Evolutionary conservation across 1,284 basidiomycete species (phyloP), one percentile per base, ranked within the genome.

Genomic region (Microbotryum scabiosae): DNA sequence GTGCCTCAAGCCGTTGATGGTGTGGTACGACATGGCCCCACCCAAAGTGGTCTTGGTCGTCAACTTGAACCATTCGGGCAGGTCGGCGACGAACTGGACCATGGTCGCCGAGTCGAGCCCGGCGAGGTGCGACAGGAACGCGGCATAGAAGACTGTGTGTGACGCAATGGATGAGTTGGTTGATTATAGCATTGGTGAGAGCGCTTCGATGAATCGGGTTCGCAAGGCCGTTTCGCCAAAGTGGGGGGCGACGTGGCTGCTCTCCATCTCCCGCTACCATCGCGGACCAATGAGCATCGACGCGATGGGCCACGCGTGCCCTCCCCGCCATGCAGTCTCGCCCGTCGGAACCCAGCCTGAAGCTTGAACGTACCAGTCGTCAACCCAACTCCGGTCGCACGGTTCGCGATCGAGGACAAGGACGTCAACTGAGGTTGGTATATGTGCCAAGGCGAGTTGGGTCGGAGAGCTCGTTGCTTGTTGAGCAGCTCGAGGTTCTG

Each of bases 1-100:
- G 80, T 98, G 94, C 55, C 94, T 83, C 56, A 97, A 65, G 6
- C 94, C 94, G 76, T 97, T 97, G 75, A 84, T 82, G 8, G 83
- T 82, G 79, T 98, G 94, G 84, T 86, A 97, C 36, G 88, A 83
- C 75, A 93, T 91, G 2, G 92, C 88, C 6, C 82, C 80, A 23
- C 90, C 89, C 50, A 94, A 80, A 61, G 88, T 71, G 51, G 82
- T 76, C 77, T 96, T 96, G 64, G 81, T 84, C 10, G 82, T 76
- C 60, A 84, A 82, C 77, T 94, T 93, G 69, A 71, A 65, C 76
- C 76, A 77, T n/a, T 64, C 60, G 51, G 77, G 77, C 32, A 74
- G 64, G 25, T 79, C 77, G 5, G 82, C 78, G 56, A 88, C 83
- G 62, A 85, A 75, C 69, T 87, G 85, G 64, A 96, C 78, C 66